A percentile compares a stretch with the other conserved stretches of the same genome.
These are phyloP conservation scores for Laguncularia racemosa DNA, from an alignment of 345 rosid species.

Conservation along the genomic window DNA sequence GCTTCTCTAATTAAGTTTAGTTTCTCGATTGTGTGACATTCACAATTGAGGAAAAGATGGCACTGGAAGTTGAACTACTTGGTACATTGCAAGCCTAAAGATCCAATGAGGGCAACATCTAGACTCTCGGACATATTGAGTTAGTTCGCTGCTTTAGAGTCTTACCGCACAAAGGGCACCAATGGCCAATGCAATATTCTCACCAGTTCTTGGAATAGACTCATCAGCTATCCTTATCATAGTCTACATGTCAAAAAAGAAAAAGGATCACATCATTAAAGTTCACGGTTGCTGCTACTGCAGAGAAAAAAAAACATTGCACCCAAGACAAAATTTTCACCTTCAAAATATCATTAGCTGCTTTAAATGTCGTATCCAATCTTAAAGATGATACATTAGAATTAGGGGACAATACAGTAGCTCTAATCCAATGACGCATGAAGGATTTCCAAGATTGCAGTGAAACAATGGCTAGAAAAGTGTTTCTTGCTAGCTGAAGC, in stretches of 20 bases:
- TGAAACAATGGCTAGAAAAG: conserved; percentile 68
- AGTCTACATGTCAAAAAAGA: conserved; percentile 33
- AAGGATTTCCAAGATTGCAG: conserved; percentile 88
- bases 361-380: conserved; percentile 57
- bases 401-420: conserved; percentile 36
- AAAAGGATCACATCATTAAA: neutral
- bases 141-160: neutral
- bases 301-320: conserved; percentile 4
- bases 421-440: conserved; percentile 77
- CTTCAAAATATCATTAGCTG: conserved; percentile 81
- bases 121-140: too few relatives aligned
- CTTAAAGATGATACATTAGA: conserved; percentile 30
- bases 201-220: conserved; percentile 78
- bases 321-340: conserved; percentile 25
- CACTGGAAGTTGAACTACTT: neutral
- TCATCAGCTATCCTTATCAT: conserved; percentile 58
- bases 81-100: neutral
- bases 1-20: too few relatives aligned
- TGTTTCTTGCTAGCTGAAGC: conserved; percentile 77
- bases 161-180: conserved; percentile 81
- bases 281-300: neutral
- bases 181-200: conserved; percentile 73
- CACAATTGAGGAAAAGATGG: too few relatives aligned
- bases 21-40: too few relatives aligned
- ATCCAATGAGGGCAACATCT: neutral